Evolutionary conservation across 1,284 basidiomycete species (phyloP).

Genomic region (Tilletiopsis washingtonensis): DNA sequence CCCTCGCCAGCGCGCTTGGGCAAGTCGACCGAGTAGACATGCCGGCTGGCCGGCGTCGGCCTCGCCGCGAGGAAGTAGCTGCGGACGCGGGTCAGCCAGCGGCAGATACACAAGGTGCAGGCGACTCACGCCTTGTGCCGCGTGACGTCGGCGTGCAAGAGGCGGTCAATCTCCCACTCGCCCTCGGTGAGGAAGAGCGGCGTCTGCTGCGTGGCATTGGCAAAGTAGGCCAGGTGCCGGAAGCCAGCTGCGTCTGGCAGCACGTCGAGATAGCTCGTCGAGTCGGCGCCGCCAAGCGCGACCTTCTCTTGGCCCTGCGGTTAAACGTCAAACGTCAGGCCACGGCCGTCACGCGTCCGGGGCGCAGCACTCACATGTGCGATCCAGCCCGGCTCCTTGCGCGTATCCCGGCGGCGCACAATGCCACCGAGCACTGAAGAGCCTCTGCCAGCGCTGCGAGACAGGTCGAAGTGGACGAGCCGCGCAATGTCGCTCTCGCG

Average conservation of each 20-base stretch:
- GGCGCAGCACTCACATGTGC: conserved; percentile 53
- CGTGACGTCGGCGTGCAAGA: conserved; percentile 64
- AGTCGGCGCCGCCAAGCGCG: conserved; percentile 3
- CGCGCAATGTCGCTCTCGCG: conserved; percentile 32
- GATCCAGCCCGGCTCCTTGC: conserved; percentile 65
- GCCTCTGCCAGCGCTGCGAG: no score
- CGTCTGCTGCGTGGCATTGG: conserved; percentile 7
- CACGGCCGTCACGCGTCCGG: no score
- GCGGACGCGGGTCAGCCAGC: conserved; percentile 49
- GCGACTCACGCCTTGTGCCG: conserved; percentile 56
- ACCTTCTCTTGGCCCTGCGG: neutral
- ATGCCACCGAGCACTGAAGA: conserved; percentile 24
- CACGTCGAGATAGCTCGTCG: conserved; percentile 33
- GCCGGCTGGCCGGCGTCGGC: conserved; percentile 71
- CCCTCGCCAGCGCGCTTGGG: conserved; percentile 52
- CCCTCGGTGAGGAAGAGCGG: conserved; percentile 65
- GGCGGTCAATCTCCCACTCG: conserved; percentile 75
- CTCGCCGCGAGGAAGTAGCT: conserved; percentile 84
- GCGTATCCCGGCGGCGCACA: conserved; percentile 59
- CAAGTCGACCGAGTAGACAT: conserved; percentile 58
- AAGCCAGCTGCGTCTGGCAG: conserved; percentile 20
- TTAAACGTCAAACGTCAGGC: no score
- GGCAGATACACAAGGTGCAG: neutral
- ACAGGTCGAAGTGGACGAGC: no score
- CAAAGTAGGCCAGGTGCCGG: conserved; percentile 33